Base-by-base conservation (phyloP, 1,139 yeast genomes). In the Geotrichum citri-aurantii region DNA sequence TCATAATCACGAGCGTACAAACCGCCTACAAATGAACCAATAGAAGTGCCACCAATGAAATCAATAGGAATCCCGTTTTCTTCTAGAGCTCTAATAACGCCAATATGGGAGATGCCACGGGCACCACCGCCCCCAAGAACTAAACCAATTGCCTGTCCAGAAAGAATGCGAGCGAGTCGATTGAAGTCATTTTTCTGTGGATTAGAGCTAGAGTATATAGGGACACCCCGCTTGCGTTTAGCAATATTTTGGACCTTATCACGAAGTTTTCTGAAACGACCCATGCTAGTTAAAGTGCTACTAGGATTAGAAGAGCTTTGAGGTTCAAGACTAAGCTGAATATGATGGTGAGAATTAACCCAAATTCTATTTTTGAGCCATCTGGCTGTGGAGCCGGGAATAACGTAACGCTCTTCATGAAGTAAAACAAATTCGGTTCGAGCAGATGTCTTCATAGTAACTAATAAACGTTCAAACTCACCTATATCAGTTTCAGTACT, bases 81-180 rank as follows among this genome's bases (percentile, higher is more conserved):
- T 70, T 93, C 98, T n/a, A 93, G 75, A 0, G 97, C 97, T 57
- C 85, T 83, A n/a, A 93, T 83, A 2, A 93, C 86, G 6, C 99
- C 99, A 53, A 92, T 80, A 69, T 93, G 99, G 8, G 97, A 83
- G 17, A 93, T 80, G 1, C 99, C 99, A 66, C 99, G 79, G 0
- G 99, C 96, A 33, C 99, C 99, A 51, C 99, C 99, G 14, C 99
- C 99, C 3, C 99, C 99, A 8, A 93, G 77, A 2, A 93, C 97
- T 21, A 93, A 76, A 0, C 98, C 99, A 46, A 93, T 90, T 0
- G 97, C 96, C 70, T 91, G 91, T 17, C 96, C 96, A 0, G 97
- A 88, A 27, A 93, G 74, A 14, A 93, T 81, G 65, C 99, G 79
- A 0, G 99, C 99, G 42, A 93, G 75, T 59, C 99, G 79, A 71